phyloP scores from a whole-genome alignment of 1,284 basidiomycete genomes.

The Cutaneotrichosporon sp. region DNA sequence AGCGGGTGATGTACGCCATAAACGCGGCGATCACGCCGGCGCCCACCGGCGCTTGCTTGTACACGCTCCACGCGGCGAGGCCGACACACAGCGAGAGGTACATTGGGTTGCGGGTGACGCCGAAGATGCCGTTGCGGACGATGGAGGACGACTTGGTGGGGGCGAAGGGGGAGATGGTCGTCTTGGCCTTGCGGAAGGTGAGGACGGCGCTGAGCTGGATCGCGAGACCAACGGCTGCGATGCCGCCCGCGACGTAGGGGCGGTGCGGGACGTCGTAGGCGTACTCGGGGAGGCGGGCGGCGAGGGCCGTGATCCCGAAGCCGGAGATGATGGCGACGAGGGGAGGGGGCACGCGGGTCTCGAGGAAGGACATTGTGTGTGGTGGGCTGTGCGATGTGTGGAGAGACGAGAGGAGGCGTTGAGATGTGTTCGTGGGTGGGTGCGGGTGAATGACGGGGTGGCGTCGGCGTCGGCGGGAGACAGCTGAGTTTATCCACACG shows the following conservation, averaged over 20 bases:
- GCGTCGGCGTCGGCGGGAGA: too few relatives aligned
- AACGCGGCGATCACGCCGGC: slow-evolving; percentile 5
- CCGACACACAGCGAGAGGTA: slow-evolving; percentile 6
- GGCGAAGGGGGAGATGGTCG: slow-evolving; percentile 7
- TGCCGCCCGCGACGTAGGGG: slow-evolving; percentile 5
- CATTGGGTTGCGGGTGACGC: slow-evolving; percentile 16
- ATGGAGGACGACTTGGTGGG: background rate
- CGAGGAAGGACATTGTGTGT: slow-evolving; percentile 15
- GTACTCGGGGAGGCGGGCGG: slow-evolving; percentile 6
- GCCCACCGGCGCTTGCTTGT: slow-evolving; percentile 6
- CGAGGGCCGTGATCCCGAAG: slow-evolving; percentile 4
- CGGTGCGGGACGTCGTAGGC: slow-evolving; percentile 1
- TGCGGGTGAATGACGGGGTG: too few relatives aligned
- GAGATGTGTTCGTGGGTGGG: too few relatives aligned
- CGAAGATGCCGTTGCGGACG: slow-evolving; percentile 9
- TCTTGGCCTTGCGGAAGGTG: slow-evolving; percentile 3
- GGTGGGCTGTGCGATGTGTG: too few relatives aligned
- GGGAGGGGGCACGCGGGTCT: slow-evolving; percentile 12
- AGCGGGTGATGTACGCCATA: slow-evolving; percentile 12
- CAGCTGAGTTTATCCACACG: too few relatives aligned
- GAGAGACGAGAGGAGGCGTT: too few relatives aligned
- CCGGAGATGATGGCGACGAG: slow-evolving; percentile 3
- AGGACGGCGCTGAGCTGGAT: background rate
- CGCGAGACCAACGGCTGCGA: slow-evolving; percentile 9
- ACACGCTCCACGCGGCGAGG: slow-evolving; percentile 14